Evolutionary conservation across 768 basidiomycete species (phyloP).

Genomic region (Polyporus arcularius): DNA sequence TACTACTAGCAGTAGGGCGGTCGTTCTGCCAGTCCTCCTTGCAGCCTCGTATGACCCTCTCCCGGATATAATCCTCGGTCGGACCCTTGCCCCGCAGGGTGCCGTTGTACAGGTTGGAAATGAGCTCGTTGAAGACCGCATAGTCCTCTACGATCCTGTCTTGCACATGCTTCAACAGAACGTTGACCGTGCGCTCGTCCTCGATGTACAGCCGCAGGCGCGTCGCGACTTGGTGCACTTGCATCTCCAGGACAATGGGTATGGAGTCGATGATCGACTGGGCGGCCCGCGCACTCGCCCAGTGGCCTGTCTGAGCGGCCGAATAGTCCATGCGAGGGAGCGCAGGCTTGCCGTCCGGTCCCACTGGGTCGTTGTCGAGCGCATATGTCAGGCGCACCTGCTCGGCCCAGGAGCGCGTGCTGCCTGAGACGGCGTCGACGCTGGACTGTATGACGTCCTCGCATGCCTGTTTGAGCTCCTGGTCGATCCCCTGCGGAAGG

Average conservation of each 20-base stretch:
- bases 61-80: conserved; percentile 23
- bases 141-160: conserved; percentile 78
- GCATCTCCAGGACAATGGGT: conserved; percentile 37
- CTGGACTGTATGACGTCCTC: conserved; percentile 77
- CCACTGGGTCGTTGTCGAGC: conserved; percentile 28
- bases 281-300: conserved; percentile 8
- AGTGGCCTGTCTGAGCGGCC: not conserved
- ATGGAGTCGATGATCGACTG: not conserved
- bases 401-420: conserved; percentile 66
- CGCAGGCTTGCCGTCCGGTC: conserved; percentile 13
- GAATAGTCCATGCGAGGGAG: conserved; percentile 9
- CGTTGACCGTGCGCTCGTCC: conserved; percentile 73
- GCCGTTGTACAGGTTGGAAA: conserved; percentile 20
- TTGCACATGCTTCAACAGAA: conserved; percentile 76
- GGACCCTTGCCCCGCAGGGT: conserved; percentile 9
- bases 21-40: conserved; percentile 13
- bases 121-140: conserved; percentile 55
- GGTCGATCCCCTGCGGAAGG: conserved; percentile 72
- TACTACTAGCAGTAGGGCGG: not conserved
- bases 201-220: conserved; percentile 78
- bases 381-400: conserved; percentile 35
- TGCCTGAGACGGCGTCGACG: conserved; percentile 54
- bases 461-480: conserved; percentile 81
- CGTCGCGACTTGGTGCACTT: conserved; percentile 54
- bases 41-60: conserved; percentile 21